A percentile compares a stretch with the other conserved stretches of the same genome.
Evolutionary conservation across 495 filamentous ascomycete species (phyloP).

Genomic region (Podospora sp.): DNA sequence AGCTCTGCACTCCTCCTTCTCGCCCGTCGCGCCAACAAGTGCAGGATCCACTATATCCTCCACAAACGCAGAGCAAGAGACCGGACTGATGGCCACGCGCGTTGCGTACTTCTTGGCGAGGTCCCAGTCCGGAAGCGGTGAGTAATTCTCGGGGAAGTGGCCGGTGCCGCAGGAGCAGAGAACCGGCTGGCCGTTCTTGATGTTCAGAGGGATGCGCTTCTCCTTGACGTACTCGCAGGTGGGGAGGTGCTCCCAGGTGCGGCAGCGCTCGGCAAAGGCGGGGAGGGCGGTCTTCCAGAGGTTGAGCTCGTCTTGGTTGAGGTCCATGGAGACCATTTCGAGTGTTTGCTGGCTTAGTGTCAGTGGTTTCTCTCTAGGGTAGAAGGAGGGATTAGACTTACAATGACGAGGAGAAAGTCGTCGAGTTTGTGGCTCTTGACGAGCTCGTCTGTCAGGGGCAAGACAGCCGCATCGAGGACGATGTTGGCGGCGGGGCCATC

Average conservation of each 20-base stretch:
- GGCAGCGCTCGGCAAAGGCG: constrained; percentile 56
- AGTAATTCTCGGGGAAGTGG: constrained; percentile 33
- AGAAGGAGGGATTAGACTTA: not conserved
- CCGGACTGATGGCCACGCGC: constrained; percentile 42
- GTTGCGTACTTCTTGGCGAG: constrained; percentile 28
- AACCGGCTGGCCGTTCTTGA: constrained; percentile 30
- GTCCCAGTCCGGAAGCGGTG: constrained; percentile 40
- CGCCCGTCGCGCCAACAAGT: not conserved
- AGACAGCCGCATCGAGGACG: constrained; percentile 51
- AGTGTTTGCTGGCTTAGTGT: constrained; percentile 11
- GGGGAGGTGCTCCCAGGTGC: constrained; percentile 52
- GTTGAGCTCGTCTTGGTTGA: constrained; percentile 46
- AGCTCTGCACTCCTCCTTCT: constrained; percentile 26
- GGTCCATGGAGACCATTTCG: constrained; percentile 34
- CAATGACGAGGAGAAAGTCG: constrained; percentile 34
- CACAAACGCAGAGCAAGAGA: constrained; percentile 34
- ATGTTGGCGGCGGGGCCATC: constrained; percentile 46
- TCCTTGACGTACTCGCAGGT: constrained; percentile 52
- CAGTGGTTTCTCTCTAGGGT: not conserved
- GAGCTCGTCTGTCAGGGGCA: constrained; percentile 44
- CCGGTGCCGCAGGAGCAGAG: constrained; percentile 44
- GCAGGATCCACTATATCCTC: constrained; percentile 34
- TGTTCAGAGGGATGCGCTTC: constrained; percentile 33
- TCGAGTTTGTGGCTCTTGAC: constrained; percentile 30
- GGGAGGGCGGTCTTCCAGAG: constrained; percentile 56